Evolutionary conservation across 2,329 filamentous ascomycete genomes (phyloP).

Genomic region (Incumbomyces delicatus): DNA sequence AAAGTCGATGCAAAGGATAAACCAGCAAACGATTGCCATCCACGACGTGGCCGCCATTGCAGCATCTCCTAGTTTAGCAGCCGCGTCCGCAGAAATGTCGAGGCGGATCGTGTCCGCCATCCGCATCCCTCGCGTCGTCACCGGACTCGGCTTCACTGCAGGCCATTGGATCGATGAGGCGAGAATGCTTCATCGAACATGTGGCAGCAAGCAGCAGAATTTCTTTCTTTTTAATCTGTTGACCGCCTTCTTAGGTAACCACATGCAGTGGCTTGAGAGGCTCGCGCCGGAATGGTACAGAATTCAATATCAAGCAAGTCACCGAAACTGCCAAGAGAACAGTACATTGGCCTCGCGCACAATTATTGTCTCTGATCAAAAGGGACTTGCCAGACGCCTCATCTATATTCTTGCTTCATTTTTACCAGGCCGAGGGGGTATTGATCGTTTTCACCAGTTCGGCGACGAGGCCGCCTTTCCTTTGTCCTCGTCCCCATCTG

Average conservation of each 20-base stretch:
- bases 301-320: slow-evolving; percentile 41
- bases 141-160: slow-evolving; percentile 47
- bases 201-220: slow-evolving; percentile 47
- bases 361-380: slow-evolving; percentile 48
- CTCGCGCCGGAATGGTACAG: slow-evolving; percentile 47
- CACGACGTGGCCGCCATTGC: slow-evolving; percentile 26
- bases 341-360: slow-evolving; percentile 44
- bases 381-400: slow-evolving; percentile 49
- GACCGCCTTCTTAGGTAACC: slow-evolving; percentile 50
- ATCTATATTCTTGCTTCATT: slow-evolving; percentile 51
- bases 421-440: slow-evolving; percentile 31
- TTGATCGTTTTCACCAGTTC: slow-evolving; percentile 10
- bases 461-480: slow-evolving; percentile 20
- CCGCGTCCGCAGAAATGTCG: slow-evolving; percentile 34
- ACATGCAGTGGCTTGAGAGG: slow-evolving; percentile 50
- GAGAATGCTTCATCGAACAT: slow-evolving; percentile 45
- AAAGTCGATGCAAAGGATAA: slow-evolving; percentile 39
- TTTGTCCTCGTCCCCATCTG: slow-evolving; percentile 35
- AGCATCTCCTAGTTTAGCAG: slow-evolving; percentile 37
- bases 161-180: slow-evolving; percentile 53
- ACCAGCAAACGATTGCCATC: slow-evolving; percentile 31
- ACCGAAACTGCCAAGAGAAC: slow-evolving; percentile 37
- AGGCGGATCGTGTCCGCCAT: slow-evolving; percentile 45
- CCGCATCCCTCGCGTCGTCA: slow-evolving; percentile 46
- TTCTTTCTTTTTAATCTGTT: slow-evolving; percentile 51